Percentiles rank a stretch among this genome's conserved stretches.
These are phyloP conservation scores for Dactylellina sp. DNA, from an alignment of 2,329 filamentous ascomycete species.

Conservation along the genomic window DNA sequence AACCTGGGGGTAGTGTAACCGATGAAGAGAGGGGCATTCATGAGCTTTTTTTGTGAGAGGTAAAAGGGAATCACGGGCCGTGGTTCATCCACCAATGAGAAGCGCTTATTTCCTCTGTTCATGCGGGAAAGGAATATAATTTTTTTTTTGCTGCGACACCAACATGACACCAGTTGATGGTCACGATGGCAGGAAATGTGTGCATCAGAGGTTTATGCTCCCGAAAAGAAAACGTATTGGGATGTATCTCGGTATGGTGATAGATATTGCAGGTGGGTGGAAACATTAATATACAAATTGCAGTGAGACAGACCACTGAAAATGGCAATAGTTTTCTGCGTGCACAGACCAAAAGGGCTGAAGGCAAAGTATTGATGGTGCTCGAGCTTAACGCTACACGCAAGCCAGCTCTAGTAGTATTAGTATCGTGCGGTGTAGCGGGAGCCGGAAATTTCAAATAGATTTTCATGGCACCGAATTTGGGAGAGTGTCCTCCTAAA, in stretches of 20 bases:
- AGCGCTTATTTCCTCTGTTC: slow-evolving; percentile 16
- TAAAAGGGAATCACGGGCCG: slow-evolving; percentile 53
- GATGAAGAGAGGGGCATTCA: slow-evolving; percentile 26
- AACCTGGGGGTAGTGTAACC: slow-evolving; percentile 47
- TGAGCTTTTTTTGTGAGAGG: slow-evolving; percentile 19
- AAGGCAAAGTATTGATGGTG: no score
- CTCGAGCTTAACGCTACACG: no score
- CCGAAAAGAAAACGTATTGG: no score
- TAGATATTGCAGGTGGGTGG: slow-evolving; percentile 11
- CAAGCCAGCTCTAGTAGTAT: no score
- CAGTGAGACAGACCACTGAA: neutral
- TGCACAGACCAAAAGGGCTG: no score
- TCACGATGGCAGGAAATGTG: slow-evolving; percentile 23
- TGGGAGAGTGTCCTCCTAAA: slow-evolving; percentile 2
- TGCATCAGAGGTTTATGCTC: slow-evolving; percentile 8
- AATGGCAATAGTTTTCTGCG: no score
- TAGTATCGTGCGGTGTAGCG: no score
- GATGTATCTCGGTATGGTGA: neutral
- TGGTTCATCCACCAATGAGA: slow-evolving; percentile 56
- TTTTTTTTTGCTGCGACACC: slow-evolving; percentile 1
- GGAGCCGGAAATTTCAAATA: neutral
- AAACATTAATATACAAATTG: neutral
- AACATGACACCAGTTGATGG: slow-evolving; percentile 18
- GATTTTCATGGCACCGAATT: neutral
- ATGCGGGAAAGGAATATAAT: slow-evolving; percentile 33